These are phyloP conservation scores for Nigrospora osmanthi DNA, from an alignment of 2,329 filamentous ascomycete genomes.

Conservation along the genomic window DNA sequence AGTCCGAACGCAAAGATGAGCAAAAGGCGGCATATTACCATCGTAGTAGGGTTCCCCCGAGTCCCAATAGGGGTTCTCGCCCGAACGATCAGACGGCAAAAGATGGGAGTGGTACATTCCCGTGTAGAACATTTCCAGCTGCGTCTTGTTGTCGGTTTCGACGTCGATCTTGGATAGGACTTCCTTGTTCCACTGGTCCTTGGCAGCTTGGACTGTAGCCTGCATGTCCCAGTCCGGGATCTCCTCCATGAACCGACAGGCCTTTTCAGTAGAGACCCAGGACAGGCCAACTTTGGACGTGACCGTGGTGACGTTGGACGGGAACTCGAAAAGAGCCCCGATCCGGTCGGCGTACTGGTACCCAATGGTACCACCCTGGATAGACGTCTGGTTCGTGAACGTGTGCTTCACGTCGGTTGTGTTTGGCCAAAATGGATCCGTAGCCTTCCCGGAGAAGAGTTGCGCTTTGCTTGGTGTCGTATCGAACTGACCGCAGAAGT, in stretches of 20 bases:
- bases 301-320: slow-evolving; percentile 22
- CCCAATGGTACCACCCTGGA: slow-evolving; percentile 39
- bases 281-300: slow-evolving; percentile 43
- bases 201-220: slow-evolving; percentile 27
- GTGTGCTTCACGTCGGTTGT: slow-evolving; percentile 23
- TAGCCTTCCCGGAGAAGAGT: slow-evolving; percentile 35
- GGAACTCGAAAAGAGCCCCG: slow-evolving; percentile 43
- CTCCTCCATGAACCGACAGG: slow-evolving; percentile 40
- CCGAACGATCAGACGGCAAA: slow-evolving; percentile 65
- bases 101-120: slow-evolving; percentile 65
- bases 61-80: slow-evolving; percentile 62
- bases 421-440: slow-evolving; percentile 30
- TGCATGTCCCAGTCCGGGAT: slow-evolving; percentile 33
- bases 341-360: slow-evolving; percentile 43
- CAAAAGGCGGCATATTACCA: slow-evolving; percentile 59
- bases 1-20: neutral
- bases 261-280: slow-evolving; percentile 38
- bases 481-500: slow-evolving; percentile 35
- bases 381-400: slow-evolving; percentile 44
- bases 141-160: slow-evolving; percentile 31
- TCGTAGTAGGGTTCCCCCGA: slow-evolving; percentile 66
- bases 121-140: slow-evolving; percentile 55
- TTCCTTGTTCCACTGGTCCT: slow-evolving; percentile 35
- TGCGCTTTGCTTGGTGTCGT: slow-evolving; percentile 20
- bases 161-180: slow-evolving; percentile 35